Conservation (phyloP, 768 basidiomycete genomes). For the Tephrocybe rancida region DNA sequence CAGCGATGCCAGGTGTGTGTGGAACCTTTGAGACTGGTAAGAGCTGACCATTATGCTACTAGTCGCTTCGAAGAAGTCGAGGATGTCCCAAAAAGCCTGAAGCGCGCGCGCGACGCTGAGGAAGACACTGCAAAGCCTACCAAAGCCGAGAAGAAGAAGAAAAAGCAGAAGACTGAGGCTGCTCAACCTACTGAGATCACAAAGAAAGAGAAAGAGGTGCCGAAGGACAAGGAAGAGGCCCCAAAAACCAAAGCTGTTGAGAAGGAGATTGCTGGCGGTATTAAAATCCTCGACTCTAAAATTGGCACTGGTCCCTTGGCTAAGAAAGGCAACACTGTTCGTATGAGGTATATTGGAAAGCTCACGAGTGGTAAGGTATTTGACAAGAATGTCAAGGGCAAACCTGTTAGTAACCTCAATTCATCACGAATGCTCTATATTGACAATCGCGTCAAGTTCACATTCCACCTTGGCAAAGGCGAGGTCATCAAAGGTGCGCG, state of each 20-base stretch:
- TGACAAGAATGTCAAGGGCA: constrained; percentile 82
- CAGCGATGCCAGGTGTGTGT: constrained; percentile 54
- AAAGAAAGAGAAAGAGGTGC: constrained; percentile 37
- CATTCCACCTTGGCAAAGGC: constrained; percentile 79
- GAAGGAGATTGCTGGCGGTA: constrained; percentile 66
- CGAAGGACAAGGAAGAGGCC: constrained; percentile 22
- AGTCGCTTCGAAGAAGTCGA: constrained; percentile 81
- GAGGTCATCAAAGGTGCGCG: constrained; percentile 87
- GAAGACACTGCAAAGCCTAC: constrained; percentile 43
- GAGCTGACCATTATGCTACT: neutral
- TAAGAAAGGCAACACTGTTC: constrained; percentile 81
- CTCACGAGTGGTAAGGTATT: constrained; percentile 74
- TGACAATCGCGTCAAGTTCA: constrained; percentile 47
- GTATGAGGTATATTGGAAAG: constrained; percentile 94
- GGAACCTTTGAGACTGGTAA: neutral
- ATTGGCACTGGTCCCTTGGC: constrained; percentile 83
- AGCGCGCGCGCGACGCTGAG: constrained; percentile 68
- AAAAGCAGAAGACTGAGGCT: constrained; percentile 68
- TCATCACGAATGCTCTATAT: neutral
- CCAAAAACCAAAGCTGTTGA: constrained; percentile 28
- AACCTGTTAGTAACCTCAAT: constrained; percentile 61
- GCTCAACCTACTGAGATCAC: constrained; percentile 35
- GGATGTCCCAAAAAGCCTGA: constrained; percentile 48
- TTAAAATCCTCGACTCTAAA: constrained; percentile 78
- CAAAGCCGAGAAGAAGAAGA: constrained; percentile 74